Evolutionary conservation across 495 filamentous ascomycete species (phyloP).

Genomic region (Lophium mytilinum): DNA sequence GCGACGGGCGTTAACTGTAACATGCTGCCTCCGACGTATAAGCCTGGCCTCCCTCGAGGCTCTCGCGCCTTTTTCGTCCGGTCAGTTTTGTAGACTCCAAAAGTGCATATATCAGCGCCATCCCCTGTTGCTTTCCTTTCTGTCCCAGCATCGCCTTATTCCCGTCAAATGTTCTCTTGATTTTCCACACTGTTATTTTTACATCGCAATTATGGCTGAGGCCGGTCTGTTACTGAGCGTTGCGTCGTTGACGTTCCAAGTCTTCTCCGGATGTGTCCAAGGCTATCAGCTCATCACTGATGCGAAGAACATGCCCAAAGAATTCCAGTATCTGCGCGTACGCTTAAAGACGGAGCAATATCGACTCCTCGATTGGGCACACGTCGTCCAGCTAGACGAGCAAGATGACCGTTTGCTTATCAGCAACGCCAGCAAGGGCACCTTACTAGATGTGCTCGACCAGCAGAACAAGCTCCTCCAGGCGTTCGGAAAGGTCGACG

Average conservation of each 20-base stretch:
- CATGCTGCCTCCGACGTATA: neutral
- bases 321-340: constrained; percentile 25
- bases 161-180: neutral
- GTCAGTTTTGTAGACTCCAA: neutral
- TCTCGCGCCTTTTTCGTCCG: neutral
- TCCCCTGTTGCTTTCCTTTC: no score
- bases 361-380: constrained; percentile 28
- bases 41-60: neutral
- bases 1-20: neutral
- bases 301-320: constrained; percentile 27
- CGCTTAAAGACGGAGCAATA: constrained; percentile 29
- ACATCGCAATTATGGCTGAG: constrained; percentile 11
- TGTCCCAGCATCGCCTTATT: no score
- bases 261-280: constrained; percentile 28
- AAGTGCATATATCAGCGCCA: no score
- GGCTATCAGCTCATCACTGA: constrained; percentile 28
- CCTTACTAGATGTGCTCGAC: constrained; percentile 25
- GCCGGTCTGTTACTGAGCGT: constrained; percentile 1
- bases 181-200: neutral
- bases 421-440: constrained; percentile 24
- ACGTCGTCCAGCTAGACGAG: constrained; percentile 24
- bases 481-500: constrained; percentile 24
- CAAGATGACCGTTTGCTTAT: constrained; percentile 24
- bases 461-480: constrained; percentile 23
- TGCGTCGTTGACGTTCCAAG: constrained; percentile 27